phyloP scores from a whole-genome alignment of 2,329 filamentous ascomycete genomes.

The Neopestalotiopsis sp. region DNA sequence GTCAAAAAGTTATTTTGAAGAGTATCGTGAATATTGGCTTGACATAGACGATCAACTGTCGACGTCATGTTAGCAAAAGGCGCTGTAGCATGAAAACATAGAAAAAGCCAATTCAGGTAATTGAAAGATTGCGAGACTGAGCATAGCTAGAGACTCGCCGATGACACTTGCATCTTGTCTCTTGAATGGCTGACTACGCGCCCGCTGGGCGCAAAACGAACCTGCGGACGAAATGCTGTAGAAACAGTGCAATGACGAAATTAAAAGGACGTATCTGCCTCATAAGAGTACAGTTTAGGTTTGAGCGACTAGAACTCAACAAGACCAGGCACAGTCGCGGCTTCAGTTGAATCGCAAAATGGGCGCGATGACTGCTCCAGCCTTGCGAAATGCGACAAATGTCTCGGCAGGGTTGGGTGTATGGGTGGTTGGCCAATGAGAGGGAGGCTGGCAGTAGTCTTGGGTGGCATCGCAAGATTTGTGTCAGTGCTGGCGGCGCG shows the following conservation, averaged over 20 bases:
- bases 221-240: not conserved
- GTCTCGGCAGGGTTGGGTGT: slow-evolving; percentile 18
- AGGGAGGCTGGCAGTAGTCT: slow-evolving; percentile 22
- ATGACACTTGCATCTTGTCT: not conserved
- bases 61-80: not conserved
- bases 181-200: not conserved
- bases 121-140: not conserved
- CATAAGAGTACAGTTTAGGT: not conserved
- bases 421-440: slow-evolving; percentile 25
- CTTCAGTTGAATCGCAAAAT: not conserved
- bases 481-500: slow-evolving; percentile 18
- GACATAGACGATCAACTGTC: slow-evolving; percentile 16
- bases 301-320: not conserved
- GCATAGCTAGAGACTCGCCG: not conserved
- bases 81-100: not conserved
- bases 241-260: not conserved
- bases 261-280: not conserved
- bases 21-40: not conserved
- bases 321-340: not conserved
- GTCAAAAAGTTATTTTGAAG: not conserved
- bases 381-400: slow-evolving; percentile 31
- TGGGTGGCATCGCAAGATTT: slow-evolving; percentile 22
- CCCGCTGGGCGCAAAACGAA: not conserved
- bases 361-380: slow-evolving; percentile 19
- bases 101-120: not conserved